These are phyloP conservation scores for Luzula sylvatica DNA, from an alignment of 176 grass and related monocot species.

Conservation along the genomic window DNA sequence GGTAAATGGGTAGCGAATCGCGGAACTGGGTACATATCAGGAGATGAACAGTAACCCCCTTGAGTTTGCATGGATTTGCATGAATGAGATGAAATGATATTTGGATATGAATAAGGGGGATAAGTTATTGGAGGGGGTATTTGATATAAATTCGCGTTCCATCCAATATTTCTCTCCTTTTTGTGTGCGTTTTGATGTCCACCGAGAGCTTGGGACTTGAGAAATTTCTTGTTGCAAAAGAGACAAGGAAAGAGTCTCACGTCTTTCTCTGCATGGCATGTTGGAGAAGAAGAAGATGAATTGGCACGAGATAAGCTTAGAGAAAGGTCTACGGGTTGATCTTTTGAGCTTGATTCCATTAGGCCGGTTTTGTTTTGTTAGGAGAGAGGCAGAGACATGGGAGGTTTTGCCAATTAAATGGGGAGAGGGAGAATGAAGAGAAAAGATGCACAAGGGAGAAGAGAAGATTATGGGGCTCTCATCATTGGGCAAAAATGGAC, in stretches of 20 bases:
- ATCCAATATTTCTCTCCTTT: constrained; percentile 62
- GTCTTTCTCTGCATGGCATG: constrained; percentile 14
- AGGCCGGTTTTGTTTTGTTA: background rate
- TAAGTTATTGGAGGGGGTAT: background rate
- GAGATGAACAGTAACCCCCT: background rate
- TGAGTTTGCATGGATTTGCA: constrained; percentile 21
- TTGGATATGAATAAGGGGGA: background rate
- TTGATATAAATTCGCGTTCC: constrained; percentile 72
- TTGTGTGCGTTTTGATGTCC: constrained; percentile 98
- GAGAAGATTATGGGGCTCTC: background rate
- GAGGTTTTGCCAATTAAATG: constrained; percentile 7
- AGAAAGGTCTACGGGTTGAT: constrained; percentile 19
- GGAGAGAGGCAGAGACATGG: background rate
- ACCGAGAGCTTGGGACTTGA: constrained; percentile 91
- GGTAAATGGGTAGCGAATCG: constrained; percentile 24
- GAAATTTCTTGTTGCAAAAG: constrained; percentile 98
- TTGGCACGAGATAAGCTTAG: background rate
- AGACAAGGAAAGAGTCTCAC: constrained; percentile 89
- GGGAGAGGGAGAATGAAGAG: background rate
- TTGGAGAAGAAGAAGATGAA: background rate
- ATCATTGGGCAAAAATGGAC: constrained; percentile 21
- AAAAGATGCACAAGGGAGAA: background rate
- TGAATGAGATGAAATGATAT: constrained; percentile 30
- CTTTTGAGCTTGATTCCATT: background rate
- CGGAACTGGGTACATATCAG: background rate